A percentile compares a stretch with the other conserved stretches of the same genome.
Evolutionary conservation across 1,139 yeast genomes (phyloP).

Genomic region (Magnusiomyces tetraspermus): DNA sequence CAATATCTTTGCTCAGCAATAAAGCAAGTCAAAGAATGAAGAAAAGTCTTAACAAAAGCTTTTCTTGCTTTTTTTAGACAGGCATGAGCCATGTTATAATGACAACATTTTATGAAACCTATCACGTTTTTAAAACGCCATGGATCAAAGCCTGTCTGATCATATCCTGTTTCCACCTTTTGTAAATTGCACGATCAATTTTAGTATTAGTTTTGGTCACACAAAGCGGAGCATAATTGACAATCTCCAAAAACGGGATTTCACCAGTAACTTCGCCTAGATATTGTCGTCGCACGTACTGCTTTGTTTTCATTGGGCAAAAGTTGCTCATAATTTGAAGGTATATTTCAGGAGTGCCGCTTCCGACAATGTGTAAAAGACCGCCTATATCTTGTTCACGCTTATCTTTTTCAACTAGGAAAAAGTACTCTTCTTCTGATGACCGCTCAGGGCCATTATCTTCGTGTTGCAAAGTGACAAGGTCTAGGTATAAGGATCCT

Average conservation of each 20-base stretch:
- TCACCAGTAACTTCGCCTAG: conserved; percentile 10
- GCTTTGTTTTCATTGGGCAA: conserved; percentile 6
- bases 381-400: conserved; percentile 10
- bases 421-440: conserved; percentile 11
- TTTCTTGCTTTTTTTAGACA: no score
- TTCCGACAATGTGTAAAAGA: conserved; percentile 13
- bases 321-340: conserved; percentile 9
- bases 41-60: no score
- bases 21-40: no score
- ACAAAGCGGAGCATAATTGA: conserved; percentile 12
- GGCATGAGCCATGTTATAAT: no score
- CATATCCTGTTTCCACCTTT: conserved; percentile 13
- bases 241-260: conserved; percentile 7
- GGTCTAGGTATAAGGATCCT: background rate
- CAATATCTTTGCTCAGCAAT: no score
- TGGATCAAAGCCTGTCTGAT: conserved; percentile 6
- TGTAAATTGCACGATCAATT: conserved; percentile 12
- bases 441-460: background rate
- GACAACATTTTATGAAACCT: no score
- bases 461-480: background rate
- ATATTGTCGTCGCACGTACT: conserved; percentile 7
- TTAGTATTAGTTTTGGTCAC: conserved; percentile 9
- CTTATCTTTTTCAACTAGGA: conserved; percentile 8
- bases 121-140: conserved; percentile 4
- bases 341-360: conserved; percentile 11